A percentile compares a stretch with the other conserved stretches of the same genome.
Conservation (phyloP, 495 filamentous ascomycete species). For the Talaromyces thailandensis region DNA sequence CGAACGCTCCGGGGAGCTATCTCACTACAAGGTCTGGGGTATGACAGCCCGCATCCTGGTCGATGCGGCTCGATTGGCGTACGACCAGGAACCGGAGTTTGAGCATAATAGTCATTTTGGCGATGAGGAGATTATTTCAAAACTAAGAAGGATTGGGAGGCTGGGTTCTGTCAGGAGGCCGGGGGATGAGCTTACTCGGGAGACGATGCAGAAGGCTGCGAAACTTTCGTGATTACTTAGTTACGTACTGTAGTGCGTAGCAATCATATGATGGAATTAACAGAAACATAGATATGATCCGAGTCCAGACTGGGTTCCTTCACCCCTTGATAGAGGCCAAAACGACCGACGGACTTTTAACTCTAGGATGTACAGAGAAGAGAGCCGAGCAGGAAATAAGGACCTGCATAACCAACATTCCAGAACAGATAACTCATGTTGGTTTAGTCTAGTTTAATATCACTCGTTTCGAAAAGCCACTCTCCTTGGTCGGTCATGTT, state of each 20-base stretch:
- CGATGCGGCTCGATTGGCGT: constrained; percentile 77
- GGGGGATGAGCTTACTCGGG: constrained; percentile 46
- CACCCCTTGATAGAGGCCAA: neutral
- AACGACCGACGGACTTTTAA: neutral
- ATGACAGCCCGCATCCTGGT: constrained; percentile 88
- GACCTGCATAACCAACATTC: neutral
- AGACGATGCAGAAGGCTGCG: constrained; percentile 45
- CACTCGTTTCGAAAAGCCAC: neutral
- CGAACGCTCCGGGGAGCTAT: constrained; percentile 30
- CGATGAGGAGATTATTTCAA: constrained; percentile 66
- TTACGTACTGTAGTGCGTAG: neutral
- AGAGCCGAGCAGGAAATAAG: neutral
- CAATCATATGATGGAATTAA: neutral
- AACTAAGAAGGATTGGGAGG: constrained; percentile 50
- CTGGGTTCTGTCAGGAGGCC: constrained; percentile 25
- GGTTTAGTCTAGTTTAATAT: neutral
- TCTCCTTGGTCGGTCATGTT: neutral
- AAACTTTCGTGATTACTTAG: constrained; percentile 34
- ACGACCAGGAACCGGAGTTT: constrained; percentile 72
- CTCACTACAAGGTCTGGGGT: constrained; percentile 73
- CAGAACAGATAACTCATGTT: neutral
- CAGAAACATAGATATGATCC: neutral
- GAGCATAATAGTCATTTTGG: constrained; percentile 72
- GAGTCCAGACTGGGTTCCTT: neutral
- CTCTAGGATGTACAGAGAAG: no score